A percentile compares a stretch with the other conserved stretches of the same genome.
Evolutionary conservation across 306 rosid species (phyloP).

Genomic region (Ormosia emarginata): DNA sequence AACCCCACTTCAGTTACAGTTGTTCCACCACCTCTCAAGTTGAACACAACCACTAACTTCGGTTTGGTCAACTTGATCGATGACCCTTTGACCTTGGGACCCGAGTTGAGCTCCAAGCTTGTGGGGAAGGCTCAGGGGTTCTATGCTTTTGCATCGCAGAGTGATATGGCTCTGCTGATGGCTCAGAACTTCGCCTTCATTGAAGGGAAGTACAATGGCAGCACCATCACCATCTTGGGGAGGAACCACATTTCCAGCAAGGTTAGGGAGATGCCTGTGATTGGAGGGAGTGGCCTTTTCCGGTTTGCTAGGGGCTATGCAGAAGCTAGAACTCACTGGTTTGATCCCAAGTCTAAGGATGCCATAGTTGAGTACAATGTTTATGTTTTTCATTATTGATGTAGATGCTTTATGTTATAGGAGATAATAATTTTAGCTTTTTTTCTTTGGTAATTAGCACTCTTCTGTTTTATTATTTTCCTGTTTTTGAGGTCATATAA

Average conservation of each 20-base stretch:
- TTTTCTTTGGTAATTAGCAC: background rate
- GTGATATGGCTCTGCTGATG: conserved; percentile 41
- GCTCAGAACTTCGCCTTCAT: conserved; percentile 62
- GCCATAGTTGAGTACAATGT: conserved; percentile 60
- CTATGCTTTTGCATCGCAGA: conserved; percentile 46
- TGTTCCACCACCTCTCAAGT: conserved; percentile 1
- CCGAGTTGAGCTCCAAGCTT: conserved; percentile 29
- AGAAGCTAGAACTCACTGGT: conserved; percentile 32
- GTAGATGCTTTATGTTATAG: background rate
- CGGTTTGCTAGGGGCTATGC: conserved; percentile 70
- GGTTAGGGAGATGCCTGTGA: conserved; percentile 73
- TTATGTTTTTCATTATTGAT: conserved; percentile 36
- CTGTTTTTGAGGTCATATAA: background rate
- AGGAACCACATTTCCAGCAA: conserved; percentile 44
- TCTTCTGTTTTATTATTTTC: background rate
- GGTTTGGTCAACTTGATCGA: conserved; percentile 37
- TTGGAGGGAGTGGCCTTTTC: conserved; percentile 79
- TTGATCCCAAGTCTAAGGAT: conserved; percentile 31
- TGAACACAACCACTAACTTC: conserved; percentile 26
- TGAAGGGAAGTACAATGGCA: conserved; percentile 76
- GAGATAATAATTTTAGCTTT: background rate
- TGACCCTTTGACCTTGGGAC: conserved; percentile 45
- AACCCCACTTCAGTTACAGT: conserved; percentile 32
- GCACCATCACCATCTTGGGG: conserved; percentile 60
- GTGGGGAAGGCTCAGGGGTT: conserved; percentile 58